A percentile compares a stretch with the other conserved stretches of the same genome.
phyloP scores from a whole-genome alignment of 1,139 yeast genomes.

The Candida sp. region DNA sequence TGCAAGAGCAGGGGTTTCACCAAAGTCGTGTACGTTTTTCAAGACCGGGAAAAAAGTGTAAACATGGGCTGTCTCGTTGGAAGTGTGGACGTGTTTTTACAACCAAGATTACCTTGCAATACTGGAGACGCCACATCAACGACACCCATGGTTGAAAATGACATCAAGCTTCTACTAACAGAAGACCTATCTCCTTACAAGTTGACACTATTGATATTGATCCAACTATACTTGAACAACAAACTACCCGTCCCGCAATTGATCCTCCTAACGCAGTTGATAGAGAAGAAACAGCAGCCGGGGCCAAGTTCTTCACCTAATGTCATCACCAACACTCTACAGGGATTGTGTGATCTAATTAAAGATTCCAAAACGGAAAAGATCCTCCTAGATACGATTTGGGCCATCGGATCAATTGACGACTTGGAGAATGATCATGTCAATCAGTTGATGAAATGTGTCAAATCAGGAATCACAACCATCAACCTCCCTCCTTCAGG shows the following conservation, averaged over 20 bases:
- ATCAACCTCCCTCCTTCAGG: background rate
- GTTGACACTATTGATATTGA: constrained; percentile 2
- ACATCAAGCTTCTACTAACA: constrained; percentile 2
- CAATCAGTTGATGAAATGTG: constrained; percentile 5
- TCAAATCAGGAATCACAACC: background rate
- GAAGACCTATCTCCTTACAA: constrained; percentile 6
- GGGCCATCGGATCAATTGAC: constrained; percentile 42
- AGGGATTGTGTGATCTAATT: constrained; percentile 5
- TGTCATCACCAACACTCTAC: constrained; percentile 5
- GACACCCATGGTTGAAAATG: background rate
- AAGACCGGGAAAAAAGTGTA: too few relatives aligned
- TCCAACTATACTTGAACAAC: constrained; percentile 2
- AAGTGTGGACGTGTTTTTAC: too few relatives aligned
- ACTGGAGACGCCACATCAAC: background rate
- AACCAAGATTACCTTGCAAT: background rate
- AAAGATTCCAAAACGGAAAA: constrained; percentile 1
- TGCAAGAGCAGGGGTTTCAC: too few relatives aligned
- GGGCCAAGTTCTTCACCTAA: background rate
- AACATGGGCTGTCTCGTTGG: too few relatives aligned
- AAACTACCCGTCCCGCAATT: constrained; percentile 6
- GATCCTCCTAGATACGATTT: constrained; percentile 21
- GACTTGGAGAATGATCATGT: constrained; percentile 26
- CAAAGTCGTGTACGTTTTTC: too few relatives aligned
- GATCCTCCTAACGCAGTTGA: constrained; percentile 7
- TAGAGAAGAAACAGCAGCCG: constrained; percentile 10